Percentiles rank a stretch among this genome's conserved stretches.
Evolutionary conservation across 495 filamentous ascomycete genomes (phyloP).

Genomic region (Xylaria bambusicola): DNA sequence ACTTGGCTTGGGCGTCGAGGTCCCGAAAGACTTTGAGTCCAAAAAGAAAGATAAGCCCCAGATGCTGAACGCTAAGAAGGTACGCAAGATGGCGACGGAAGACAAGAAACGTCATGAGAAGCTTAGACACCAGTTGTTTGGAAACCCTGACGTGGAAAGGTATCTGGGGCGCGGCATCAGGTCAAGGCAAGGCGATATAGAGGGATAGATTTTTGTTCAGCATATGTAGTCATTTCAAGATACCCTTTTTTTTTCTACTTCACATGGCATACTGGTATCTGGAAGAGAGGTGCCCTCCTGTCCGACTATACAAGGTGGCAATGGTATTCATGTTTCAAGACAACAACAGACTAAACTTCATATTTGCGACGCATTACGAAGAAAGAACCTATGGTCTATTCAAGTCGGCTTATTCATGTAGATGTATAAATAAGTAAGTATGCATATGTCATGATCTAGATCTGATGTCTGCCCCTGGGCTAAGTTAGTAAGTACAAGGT

Average conservation of each 20-base stretch:
- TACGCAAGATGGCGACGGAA: conserved; percentile 59
- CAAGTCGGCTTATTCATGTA: too few relatives aligned
- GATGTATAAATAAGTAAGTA: too few relatives aligned
- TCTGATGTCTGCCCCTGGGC: too few relatives aligned
- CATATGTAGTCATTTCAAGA: too few relatives aligned
- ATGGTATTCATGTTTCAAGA: background rate
- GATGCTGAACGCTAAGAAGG: conserved; percentile 70
- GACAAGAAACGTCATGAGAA: conserved; percentile 64
- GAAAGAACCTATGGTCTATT: too few relatives aligned
- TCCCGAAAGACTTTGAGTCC: conserved; percentile 40
- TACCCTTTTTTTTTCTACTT: conserved; percentile 15
- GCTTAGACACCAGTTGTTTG: conserved; percentile 67
- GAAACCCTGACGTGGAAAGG: conserved; percentile 67
- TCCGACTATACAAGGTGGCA: too few relatives aligned
- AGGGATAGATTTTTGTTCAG: too few relatives aligned
- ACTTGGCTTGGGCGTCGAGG: conserved; percentile 65
- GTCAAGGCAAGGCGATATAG: too few relatives aligned
- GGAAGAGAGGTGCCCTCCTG: too few relatives aligned
- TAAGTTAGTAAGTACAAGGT: too few relatives aligned
- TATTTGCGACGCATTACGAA: background rate
- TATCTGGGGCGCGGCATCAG: conserved; percentile 60
- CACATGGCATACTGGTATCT: too few relatives aligned
- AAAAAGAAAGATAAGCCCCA: conserved; percentile 53
- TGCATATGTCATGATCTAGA: too few relatives aligned
- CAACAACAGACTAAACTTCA: background rate